phyloP scores from a whole-genome alignment of 2,329 filamentous ascomycete species.

The Trematosphaeria pertusa region DNA sequence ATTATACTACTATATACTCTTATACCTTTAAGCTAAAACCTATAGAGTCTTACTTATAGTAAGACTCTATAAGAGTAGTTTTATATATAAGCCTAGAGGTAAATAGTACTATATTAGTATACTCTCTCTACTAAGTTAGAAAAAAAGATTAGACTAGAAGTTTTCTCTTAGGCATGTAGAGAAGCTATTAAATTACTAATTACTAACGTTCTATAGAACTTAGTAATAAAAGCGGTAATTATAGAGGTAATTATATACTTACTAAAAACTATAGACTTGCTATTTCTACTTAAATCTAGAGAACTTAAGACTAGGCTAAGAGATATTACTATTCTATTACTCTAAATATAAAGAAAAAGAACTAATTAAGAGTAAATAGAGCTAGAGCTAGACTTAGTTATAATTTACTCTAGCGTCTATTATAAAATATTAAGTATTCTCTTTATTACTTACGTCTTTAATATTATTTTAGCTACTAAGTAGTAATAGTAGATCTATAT shows the following conservation, averaged over 20 bases:
- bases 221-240: constrained; percentile 4
- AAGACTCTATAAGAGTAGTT: neutral
- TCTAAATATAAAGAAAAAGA: neutral
- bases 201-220: constrained; percentile 3
- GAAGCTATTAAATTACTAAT: constrained; percentile 5
- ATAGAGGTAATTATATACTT: neutral
- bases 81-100: neutral
- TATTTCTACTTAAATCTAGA: constrained; percentile 5
- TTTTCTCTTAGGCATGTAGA: constrained; percentile 1
- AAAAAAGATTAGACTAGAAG: constrained; percentile 3
- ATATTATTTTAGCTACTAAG: constrained; percentile 4
- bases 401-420: constrained; percentile 5
- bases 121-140: constrained; percentile 2
- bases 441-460: constrained; percentile 3
- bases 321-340: constrained; percentile 2
- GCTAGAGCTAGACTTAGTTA: constrained; percentile 5
- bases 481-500: constrained; percentile 2
- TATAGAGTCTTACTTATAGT: neutral
- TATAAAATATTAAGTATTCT: constrained; percentile 4
- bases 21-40: constrained; percentile 5
- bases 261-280: constrained; percentile 4
- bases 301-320: constrained; percentile 1
- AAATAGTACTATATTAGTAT: constrained; percentile 5
- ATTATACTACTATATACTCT: constrained; percentile 4
- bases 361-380: constrained; percentile 5